These are phyloP conservation scores for Sporothrix schenckii DNA, from an alignment of 2,329 filamentous ascomycete species.

Conservation along the genomic window DNA sequence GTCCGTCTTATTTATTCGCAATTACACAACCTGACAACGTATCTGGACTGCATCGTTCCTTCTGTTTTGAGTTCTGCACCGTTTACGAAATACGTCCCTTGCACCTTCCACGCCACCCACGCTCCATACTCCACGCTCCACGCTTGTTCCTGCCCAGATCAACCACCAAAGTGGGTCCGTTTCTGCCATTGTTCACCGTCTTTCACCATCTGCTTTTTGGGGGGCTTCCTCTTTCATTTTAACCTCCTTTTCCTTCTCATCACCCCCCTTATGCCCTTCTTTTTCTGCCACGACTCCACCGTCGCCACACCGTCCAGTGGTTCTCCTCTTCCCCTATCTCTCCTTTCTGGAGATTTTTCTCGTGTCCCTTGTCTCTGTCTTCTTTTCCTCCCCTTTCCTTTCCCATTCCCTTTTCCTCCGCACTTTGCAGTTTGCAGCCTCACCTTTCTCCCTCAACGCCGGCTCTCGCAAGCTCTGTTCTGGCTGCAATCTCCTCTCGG, in stretches of 20 bases:
- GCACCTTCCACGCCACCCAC: not conserved
- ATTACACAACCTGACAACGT: too few species aligned
- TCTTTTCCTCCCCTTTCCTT: conserved; percentile 3
- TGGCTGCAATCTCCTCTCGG: conserved; percentile 12
- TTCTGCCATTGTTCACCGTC: conserved; percentile 31
- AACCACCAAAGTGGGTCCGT: conserved; percentile 25
- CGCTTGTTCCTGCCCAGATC: not conserved
- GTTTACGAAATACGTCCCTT: too few species aligned
- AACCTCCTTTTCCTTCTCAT: conserved; percentile 30
- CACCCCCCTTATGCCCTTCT: conserved; percentile 25
- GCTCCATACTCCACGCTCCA: too few species aligned
- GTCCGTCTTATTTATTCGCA: not conserved
- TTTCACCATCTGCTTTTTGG: conserved; percentile 18
- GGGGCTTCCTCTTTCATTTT: conserved; percentile 21
- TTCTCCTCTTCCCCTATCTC: conserved; percentile 35
- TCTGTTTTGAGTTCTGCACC: not conserved
- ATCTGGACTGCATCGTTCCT: not conserved
- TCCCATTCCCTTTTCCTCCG: not conserved
- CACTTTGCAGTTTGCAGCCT: conserved; percentile 1
- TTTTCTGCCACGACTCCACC: conserved; percentile 31
- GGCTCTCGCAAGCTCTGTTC: conserved; percentile 10
- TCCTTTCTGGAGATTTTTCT: conserved; percentile 20
- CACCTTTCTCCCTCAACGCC: not conserved
- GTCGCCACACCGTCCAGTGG: conserved; percentile 33
- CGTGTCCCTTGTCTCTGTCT: not conserved